Evolutionary conservation across 1,139 yeast genomes (phyloP), one percentile per base, ranked within the genome.

Genomic region (Blastobotrys arbuscula): DNA sequence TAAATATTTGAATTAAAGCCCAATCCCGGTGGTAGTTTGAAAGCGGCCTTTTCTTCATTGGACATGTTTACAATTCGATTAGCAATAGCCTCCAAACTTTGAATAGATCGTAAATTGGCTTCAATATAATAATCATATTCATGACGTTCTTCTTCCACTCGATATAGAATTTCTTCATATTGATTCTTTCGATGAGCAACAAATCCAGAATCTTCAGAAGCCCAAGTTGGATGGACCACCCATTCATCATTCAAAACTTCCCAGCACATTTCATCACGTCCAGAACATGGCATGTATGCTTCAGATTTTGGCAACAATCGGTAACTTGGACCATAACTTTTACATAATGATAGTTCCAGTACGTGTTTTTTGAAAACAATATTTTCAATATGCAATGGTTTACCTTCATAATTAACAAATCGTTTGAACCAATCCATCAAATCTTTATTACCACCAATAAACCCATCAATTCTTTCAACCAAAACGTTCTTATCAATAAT

Each of bases 151-250:
- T 92, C 98, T 68, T 92, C 98, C 51, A 90, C 89, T 64, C 95
- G 84, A 71, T 89, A 90, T 53, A 94, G 72, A 49, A 92, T 87
- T 68, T 92, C 98, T 69, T 92, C 98, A 65, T 90, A 92, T 69
- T 92, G 98, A 64, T 94, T 92, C 68, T 94, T 92, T 59, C 97
- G 81, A 67, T 94, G 98, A 16, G 98, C 96, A 64, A 92, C 90
- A 63, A 90, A 92, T 0, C 98, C 98, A 21, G 96, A 87, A 65
- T 94, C 98, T 67, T 92, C 98, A 1, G 97, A 90, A 1, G 97
- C 98, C 98, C 98, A 94, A 6, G 96, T 95, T 35, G 99, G 99
- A 67, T 90, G 97, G 2, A 97, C 97, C 23, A 92, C 97, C 97
- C 97, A 94, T 68, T 92, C 97, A 65, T 92, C 98, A 66, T 92